phyloP scores from a whole-genome alignment of 257 asterid genomes.

The Rauvolfia tetraphylla region DNA sequence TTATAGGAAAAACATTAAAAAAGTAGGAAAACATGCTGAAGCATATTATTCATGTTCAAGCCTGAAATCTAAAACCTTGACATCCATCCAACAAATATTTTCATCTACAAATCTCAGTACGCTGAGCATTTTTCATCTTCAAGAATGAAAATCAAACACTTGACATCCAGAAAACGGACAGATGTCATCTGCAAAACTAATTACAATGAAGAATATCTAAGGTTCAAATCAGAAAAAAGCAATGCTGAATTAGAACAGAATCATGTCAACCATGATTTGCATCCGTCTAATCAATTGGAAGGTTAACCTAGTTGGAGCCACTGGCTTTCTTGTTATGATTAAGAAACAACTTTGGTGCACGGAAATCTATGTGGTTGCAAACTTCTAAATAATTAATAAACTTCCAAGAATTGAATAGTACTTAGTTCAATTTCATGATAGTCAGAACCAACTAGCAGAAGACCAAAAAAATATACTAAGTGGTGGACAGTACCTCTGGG shows the following conservation, averaged over 20 bases:
- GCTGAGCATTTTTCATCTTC: neutral
- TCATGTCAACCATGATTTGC: neutral
- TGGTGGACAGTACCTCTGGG: slow-evolving; percentile 63
- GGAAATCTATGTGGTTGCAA: neutral
- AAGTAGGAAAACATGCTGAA: neutral
- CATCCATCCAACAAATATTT: neutral
- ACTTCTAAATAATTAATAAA: neutral
- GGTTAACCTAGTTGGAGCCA: neutral
- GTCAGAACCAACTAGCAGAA: neutral
- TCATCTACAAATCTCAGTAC: too few species aligned
- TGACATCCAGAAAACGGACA: neutral
- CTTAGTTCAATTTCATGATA: neutral
- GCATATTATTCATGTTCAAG: neutral
- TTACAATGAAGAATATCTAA: too few species aligned
- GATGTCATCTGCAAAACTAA: neutral
- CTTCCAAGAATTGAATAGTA: neutral
- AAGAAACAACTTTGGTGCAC: neutral
- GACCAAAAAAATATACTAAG: neutral
- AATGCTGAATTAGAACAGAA: neutral
- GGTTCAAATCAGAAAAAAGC: neutral
- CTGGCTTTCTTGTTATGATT: neutral
- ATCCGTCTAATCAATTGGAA: neutral
- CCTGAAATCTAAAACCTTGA: neutral
- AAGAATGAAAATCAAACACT: neutral
- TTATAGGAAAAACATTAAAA: neutral